Evolutionary conservation across 2,329 filamentous ascomycete species (phyloP), one percentile per base, ranked within the genome.

Genomic region (Ophiostoma populinum): DNA sequence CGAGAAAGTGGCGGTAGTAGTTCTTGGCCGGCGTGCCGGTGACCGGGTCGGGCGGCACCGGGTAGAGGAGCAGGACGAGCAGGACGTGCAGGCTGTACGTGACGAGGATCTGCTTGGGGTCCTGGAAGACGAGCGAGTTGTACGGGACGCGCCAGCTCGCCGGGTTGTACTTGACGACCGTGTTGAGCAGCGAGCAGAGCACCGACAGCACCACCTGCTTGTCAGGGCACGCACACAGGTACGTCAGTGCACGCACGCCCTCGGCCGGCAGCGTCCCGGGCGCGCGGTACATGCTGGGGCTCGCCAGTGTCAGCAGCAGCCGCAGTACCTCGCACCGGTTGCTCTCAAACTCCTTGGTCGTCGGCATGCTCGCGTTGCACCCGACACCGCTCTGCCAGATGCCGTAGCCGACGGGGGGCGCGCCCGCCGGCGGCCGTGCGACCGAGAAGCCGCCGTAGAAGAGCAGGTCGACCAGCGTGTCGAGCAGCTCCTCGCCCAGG

Each of bases 361-460:
- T 87, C 8, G 77, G 77, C 46, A 92, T 75, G 5, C 85, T 73
- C 12, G 80, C 81, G 54, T 93, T 92, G 61, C 87, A 95, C 11
- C 90, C 90, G 20, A 98, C 87, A 32, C 90, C 90, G 50, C 82
- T 95, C 58, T 94, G 85, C 90, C 90, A 98, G 51, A 98, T 95
- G 36, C 83, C 79, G 56, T 90, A 93, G 7, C 78, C 80, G 37
- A 94, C 80, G 53, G 90, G 92, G 42, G 70, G 68, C 49, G 79
- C 83, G 36, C 72, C 34, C 38, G 74, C 66, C 11, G 73, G 65
- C 27, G 80, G 69, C 39, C 65, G 70, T 8, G 87, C 81, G 12
- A 94, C 67, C 0, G 87, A 93, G 48, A 98, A 79, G 37, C 85
- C 81, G 7, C 80, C 76, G 53, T 82, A 93, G 67, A 98, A 98